These are phyloP conservation scores for Tephrocybe sp. DNA, from an alignment of 768 basidiomycete species.

Conservation along the genomic window DNA sequence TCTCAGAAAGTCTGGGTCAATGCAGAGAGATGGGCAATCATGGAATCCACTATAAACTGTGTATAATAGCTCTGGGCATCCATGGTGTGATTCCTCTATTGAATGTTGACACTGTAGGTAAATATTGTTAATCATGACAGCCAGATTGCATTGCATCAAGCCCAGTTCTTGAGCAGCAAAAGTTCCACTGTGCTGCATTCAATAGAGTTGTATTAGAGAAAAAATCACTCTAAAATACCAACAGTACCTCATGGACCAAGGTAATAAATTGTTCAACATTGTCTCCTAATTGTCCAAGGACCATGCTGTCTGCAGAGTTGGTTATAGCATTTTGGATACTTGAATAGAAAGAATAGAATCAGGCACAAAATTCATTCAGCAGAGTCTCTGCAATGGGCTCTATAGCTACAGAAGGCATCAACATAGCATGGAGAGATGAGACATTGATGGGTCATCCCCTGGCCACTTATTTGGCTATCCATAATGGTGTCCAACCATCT, in stretches of 20 bases:
- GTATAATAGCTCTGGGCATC: neutral
- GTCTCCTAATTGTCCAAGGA: slow-evolving; percentile 10
- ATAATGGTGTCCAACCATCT: too few species aligned
- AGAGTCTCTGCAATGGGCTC: neutral
- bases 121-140: slow-evolving; percentile 11
- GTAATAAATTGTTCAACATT: slow-evolving; percentile 11
- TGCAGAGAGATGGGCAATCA: neutral
- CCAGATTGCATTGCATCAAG: slow-evolving; percentile 7
- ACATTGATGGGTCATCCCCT: too few species aligned
- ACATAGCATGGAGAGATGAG: too few species aligned
- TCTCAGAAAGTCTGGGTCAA: slow-evolving; percentile 8
- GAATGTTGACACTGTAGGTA: slow-evolving; percentile 7
- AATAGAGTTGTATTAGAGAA: neutral
- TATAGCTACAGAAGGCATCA: too few species aligned
- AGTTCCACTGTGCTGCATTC: neutral
- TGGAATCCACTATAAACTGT: slow-evolving; percentile 1
- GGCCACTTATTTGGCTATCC: too few species aligned
- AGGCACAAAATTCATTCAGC: neutral
- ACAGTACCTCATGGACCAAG: slow-evolving; percentile 13
- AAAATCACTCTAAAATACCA: neutral
- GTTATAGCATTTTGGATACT: slow-evolving; percentile 1
- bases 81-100: slow-evolving; percentile 6
- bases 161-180: slow-evolving; percentile 4
- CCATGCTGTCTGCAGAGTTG: slow-evolving; percentile 7
- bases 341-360: neutral